phyloP scores from a whole-genome alignment of 2,329 filamentous ascomycete genomes.

The Pseudogymnoascus sp. region DNA sequence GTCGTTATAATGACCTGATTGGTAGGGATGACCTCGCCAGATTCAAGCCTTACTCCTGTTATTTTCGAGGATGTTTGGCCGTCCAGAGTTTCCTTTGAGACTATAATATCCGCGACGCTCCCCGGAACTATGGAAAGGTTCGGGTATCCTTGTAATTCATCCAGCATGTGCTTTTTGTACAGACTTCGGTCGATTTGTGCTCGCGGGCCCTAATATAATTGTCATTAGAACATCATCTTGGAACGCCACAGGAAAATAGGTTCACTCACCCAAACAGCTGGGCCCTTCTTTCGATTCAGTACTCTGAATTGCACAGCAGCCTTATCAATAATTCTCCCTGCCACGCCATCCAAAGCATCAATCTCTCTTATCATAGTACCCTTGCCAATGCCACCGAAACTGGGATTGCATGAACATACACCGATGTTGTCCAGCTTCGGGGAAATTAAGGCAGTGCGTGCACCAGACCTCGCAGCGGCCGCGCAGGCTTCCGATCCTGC shows the following conservation, averaged over 20 bases:
- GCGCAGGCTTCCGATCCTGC: conserved; percentile 91
- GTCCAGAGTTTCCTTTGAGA: conserved; percentile 49
- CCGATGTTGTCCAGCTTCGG: conserved; percentile 83
- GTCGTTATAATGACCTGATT: conserved; percentile 88
- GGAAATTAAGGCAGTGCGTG: conserved; percentile 82
- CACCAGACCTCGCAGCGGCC: conserved; percentile 81
- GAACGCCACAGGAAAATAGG: not conserved
- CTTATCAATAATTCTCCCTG: conserved; percentile 84
- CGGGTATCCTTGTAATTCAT: conserved; percentile 70
- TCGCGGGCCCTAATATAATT: conserved; percentile 57
- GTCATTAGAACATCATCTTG: not conserved
- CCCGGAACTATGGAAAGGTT: conserved; percentile 76
- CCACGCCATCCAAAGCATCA: conserved; percentile 86
- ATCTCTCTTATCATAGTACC: conserved; percentile 93
- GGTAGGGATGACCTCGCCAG: conserved; percentile 74
- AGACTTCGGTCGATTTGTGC: conserved; percentile 90
- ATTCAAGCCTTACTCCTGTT: conserved; percentile 77
- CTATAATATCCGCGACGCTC: conserved; percentile 86
- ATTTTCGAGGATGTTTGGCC: conserved; percentile 60
- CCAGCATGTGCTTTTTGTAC: conserved; percentile 85
- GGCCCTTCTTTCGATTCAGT: conserved; percentile 81
- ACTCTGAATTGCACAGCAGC: conserved; percentile 90
- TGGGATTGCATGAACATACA: conserved; percentile 93
- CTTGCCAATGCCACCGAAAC: conserved; percentile 97
- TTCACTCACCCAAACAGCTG: conserved; percentile 73